phyloP scores from a whole-genome alignment of 164 flowering plant genomes.

The Akebia trifoliata region DNA sequence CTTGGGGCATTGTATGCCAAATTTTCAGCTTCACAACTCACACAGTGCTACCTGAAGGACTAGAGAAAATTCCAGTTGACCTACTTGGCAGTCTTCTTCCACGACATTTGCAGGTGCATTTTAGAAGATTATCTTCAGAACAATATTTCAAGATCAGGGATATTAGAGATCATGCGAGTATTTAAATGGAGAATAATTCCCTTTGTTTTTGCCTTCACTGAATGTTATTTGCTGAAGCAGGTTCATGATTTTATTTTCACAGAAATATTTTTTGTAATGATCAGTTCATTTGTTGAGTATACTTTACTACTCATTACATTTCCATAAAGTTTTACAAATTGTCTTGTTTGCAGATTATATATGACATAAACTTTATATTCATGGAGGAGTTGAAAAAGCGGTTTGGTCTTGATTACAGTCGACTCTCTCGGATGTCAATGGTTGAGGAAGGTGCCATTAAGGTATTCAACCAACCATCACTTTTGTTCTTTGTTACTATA shows the following conservation, averaged over 20 bases:
- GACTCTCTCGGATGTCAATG: constrained; percentile 54
- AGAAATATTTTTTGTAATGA: neutral
- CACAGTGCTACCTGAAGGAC: constrained; percentile 43
- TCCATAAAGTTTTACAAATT: constrained; percentile 1
- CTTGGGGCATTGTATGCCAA: constrained; percentile 43
- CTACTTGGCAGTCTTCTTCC: constrained; percentile 53
- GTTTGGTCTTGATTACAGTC: constrained; percentile 41
- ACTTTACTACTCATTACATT: neutral
- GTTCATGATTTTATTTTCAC: neutral
- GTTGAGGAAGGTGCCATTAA: constrained; percentile 60
- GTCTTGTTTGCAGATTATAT: constrained; percentile 40
- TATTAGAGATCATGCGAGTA: neutral
- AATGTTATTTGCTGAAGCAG: neutral
- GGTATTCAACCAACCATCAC: constrained; percentile 22
- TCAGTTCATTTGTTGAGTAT: neutral
- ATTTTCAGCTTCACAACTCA: constrained; percentile 50
- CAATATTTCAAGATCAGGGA: neutral
- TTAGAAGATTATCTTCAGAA: neutral
- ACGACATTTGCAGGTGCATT: constrained; percentile 50
- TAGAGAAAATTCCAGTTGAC: constrained; percentile 53
- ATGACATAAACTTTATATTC: constrained; percentile 45
- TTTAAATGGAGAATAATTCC: neutral
- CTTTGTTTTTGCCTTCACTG: neutral
- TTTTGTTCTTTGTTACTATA: neutral
- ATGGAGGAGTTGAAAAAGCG: constrained; percentile 52